Evolutionary conservation across 805 yeast genomes (phyloP).

Genomic region (Myxozyma kluyveri): DNA sequence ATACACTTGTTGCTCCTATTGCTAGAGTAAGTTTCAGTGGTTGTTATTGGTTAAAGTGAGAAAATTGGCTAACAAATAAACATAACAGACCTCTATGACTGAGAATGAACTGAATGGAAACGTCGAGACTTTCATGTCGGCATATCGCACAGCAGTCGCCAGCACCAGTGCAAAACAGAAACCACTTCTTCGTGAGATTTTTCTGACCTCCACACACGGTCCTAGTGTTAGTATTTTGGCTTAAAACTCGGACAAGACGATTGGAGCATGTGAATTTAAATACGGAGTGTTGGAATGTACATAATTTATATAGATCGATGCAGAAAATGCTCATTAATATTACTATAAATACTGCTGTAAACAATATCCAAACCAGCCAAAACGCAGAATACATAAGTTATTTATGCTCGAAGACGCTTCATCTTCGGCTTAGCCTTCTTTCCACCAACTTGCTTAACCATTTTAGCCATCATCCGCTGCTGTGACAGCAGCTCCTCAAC

Average conservation of each 20-base stretch:
- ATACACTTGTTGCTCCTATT: slow-evolving; percentile 1
- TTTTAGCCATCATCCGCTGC: slow-evolving; percentile 88
- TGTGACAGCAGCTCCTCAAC: slow-evolving; percentile 90
- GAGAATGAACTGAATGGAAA: slow-evolving; percentile 11
- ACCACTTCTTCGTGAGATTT: slow-evolving; percentile 21
- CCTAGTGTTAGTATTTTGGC: slow-evolving; percentile 23
- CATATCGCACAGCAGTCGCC: slow-evolving; percentile 13
- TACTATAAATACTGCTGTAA: neutral
- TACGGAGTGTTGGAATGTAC: neutral
- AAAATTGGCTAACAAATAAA: neutral
- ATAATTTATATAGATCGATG: too few relatives aligned
- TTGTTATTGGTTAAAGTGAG: neutral
- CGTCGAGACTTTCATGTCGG: slow-evolving; percentile 18
- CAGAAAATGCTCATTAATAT: neutral
- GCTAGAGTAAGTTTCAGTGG: slow-evolving; percentile 16
- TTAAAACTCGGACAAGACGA: neutral
- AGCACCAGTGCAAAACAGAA: slow-evolving; percentile 1
- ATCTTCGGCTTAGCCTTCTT: slow-evolving; percentile 31
- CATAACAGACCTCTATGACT: slow-evolving; percentile 10
- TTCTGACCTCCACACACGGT: slow-evolving; percentile 21
- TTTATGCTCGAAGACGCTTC: slow-evolving; percentile 21
- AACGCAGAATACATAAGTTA: neutral
- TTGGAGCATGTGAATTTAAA: neutral
- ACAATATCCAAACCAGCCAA: neutral
- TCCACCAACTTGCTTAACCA: slow-evolving; percentile 72